phyloP scores from a whole-genome alignment of 768 basidiomycete genomes.

The Tylopilus balloui region DNA sequence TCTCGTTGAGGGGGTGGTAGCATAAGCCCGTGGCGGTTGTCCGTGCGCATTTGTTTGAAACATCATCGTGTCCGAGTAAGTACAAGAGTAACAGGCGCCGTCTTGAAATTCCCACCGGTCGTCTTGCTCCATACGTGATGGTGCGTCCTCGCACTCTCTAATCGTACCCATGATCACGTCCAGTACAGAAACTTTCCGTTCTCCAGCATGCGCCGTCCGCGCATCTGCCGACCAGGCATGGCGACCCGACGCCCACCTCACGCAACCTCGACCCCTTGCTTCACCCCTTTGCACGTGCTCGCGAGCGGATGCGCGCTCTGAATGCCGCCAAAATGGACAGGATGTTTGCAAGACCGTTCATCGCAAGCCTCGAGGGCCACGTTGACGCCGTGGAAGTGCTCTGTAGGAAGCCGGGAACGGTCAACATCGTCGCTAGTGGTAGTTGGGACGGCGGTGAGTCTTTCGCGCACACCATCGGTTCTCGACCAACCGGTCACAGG shows the following conservation, averaged over 20 bases:
- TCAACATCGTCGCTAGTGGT: slow-evolving; percentile 82
- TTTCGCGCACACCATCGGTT: not conserved
- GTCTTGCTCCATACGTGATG: slow-evolving; percentile 3
- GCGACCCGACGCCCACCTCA: slow-evolving; percentile 83
- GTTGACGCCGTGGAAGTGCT: slow-evolving; percentile 90
- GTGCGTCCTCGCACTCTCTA: slow-evolving; percentile 3
- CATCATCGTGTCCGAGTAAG: not conserved
- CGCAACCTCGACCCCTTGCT: slow-evolving; percentile 93
- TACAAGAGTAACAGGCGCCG: too few species aligned
- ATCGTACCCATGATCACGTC: slow-evolving; percentile 3
- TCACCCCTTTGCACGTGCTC: slow-evolving; percentile 89
- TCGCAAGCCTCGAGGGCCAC: slow-evolving; percentile 88
- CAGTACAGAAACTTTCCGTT: slow-evolving; percentile 73
- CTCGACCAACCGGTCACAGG: slow-evolving; percentile 40
- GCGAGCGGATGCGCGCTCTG: slow-evolving; percentile 90
- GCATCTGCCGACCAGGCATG: slow-evolving; percentile 69
- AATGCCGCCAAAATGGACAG: slow-evolving; percentile 96
- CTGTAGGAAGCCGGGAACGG: slow-evolving; percentile 62
- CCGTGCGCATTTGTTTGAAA: too few species aligned
- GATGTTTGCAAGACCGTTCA: slow-evolving; percentile 97
- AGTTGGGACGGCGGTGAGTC: slow-evolving; percentile 92
- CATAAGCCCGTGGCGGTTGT: too few species aligned
- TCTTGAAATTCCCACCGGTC: not conserved
- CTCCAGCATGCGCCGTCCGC: slow-evolving; percentile 76
- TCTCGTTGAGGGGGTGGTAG: not conserved